Conservation (phyloP, 805 yeast genomes). For the Wickerhamomyces silvicola region DNA sequence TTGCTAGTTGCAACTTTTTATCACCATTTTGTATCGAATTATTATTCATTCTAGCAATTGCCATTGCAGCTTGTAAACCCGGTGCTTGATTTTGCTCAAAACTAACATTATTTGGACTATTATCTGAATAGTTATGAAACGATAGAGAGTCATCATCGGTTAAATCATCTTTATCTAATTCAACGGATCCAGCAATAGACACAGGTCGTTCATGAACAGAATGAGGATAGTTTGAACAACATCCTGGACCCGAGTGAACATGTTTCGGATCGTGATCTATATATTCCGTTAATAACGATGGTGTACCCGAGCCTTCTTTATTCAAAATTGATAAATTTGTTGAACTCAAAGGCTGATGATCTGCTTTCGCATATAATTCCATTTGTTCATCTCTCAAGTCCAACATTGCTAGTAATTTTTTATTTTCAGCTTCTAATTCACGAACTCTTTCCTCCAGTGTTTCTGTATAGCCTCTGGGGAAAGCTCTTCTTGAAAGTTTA, state of each 20-base stretch:
- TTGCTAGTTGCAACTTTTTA: slow-evolving; percentile 41
- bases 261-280: slow-evolving; percentile 25
- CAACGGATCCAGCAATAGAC: slow-evolving; percentile 57
- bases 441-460: slow-evolving; percentile 83
- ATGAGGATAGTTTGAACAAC: slow-evolving; percentile 48
- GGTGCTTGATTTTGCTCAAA: slow-evolving; percentile 69
- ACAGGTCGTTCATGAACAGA: slow-evolving; percentile 56
- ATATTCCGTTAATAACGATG: slow-evolving; percentile 9
- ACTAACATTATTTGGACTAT: slow-evolving; percentile 28
- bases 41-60: slow-evolving; percentile 50
- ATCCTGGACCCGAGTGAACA: slow-evolving; percentile 47
- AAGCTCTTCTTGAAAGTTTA: slow-evolving; percentile 76
- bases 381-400: slow-evolving; percentile 61
- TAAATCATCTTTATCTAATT: slow-evolving; percentile 38
- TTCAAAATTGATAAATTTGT: slow-evolving; percentile 28
- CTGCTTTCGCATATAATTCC: slow-evolving; percentile 31
- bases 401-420: slow-evolving; percentile 55
- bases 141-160: slow-evolving; percentile 40
- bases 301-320: slow-evolving; percentile 11
- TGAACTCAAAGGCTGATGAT: slow-evolving; percentile 24
- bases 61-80: slow-evolving; percentile 64
- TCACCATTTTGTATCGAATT: slow-evolving; percentile 6
- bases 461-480: slow-evolving; percentile 90
- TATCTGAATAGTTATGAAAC: slow-evolving; percentile 11
- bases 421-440: slow-evolving; percentile 76